Base-by-base conservation (phyloP, 73 alveolate genomes). In the Halteria grandinella region DNA sequence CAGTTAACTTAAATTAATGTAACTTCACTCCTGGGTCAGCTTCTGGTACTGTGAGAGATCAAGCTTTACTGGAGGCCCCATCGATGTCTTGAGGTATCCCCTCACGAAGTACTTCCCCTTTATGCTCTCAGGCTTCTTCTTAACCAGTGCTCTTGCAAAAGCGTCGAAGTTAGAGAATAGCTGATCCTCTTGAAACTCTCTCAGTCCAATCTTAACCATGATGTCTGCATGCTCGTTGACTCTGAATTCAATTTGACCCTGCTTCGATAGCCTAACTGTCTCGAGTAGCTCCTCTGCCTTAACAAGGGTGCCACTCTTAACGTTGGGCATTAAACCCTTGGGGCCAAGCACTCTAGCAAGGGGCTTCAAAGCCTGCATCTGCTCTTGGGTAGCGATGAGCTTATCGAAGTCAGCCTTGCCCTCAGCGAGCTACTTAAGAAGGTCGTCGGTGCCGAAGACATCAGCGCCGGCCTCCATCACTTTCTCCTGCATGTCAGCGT, bases 271-370 rank as follows among this genome's bases (percentile, higher is more conserved):
- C 32, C 57, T 69, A n/a, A 88, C 76, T 15, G 89, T 69, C 31
- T 78, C 71, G 1, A 66, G 25, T 28, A 89, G 37, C 6, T 86
- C 71, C 0, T 59, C 83, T 5, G 69, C 72, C 31, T 60, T 59
- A 11, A 86, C 87, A 43, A 89, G 41, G 23, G 94, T 89, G 25
- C 92, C 92, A 52, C 90, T 71, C 79, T 88, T 91, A 3, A 58
- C 53, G 57, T 88, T 91, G 0, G 98, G 98, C 98, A 91, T 91
- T 18, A 91, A 69, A 0, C 96, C 98, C 33, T 82, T 74, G 12
- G 95, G 95, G 11, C 98, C 98, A n/a, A 91, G 48, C 15, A 79
- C 50, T 59, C 89, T 91, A 18, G 93, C 98, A 51, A 47, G 40
- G 4, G 89, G 89, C 58, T 79, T 91, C n/a, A 91, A 64, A 14